Base-by-base conservation (phyloP, 345 rosid genomes). In the Lepidium aucheri region DNA sequence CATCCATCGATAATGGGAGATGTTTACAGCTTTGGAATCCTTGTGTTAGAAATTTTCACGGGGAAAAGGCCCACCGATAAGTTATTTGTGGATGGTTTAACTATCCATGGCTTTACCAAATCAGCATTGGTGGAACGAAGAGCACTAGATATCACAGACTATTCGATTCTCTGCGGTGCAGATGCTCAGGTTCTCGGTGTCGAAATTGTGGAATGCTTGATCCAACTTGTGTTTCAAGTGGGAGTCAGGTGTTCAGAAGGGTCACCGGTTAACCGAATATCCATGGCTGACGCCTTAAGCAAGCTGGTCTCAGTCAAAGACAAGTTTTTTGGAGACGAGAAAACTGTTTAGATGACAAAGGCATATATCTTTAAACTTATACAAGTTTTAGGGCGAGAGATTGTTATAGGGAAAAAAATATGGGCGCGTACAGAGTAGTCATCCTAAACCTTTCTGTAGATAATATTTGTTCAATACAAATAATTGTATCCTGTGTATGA, bases 11-110 rank as follows among this genome's bases (percentile, higher is more conserved):
- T 54, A 24, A 26, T 34, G 15, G 69, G 75, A 0, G 69, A 71
- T 30, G 64, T 63, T 26, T 71, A 45, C 42, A 54, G 75, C 42
- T 71, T 71, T 63, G 69, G 75, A 3, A 46, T 45, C 36, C 69
- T 71, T 6, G 33, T 63, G 5, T 13, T 71, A 50, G 69, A 71
- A 30, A 63, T 64, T n/a, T 42, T 38, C 26, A 65, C 51, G 0
- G 60, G 65, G 18, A 44, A 36, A 65, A 58, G 66, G 32, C 69
- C 58, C 12, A 49, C 65, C 9, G 1, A 63, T 30, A 15, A 62
- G 45, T 7, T 46, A 54, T 71, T 63, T 4, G 34, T 10, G 15
- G 38, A 56, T 3, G 66, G 54, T 22, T 14, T 44, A 28, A 60
- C 67, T n/a, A 56, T 69, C 45, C 67, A 69, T 22, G 36, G 57